Percentiles rank a stretch among this genome's conserved stretches.
Conservation (phyloP, 176 grass and related monocot genomes). For the Phoenix roebelenii region DNA sequence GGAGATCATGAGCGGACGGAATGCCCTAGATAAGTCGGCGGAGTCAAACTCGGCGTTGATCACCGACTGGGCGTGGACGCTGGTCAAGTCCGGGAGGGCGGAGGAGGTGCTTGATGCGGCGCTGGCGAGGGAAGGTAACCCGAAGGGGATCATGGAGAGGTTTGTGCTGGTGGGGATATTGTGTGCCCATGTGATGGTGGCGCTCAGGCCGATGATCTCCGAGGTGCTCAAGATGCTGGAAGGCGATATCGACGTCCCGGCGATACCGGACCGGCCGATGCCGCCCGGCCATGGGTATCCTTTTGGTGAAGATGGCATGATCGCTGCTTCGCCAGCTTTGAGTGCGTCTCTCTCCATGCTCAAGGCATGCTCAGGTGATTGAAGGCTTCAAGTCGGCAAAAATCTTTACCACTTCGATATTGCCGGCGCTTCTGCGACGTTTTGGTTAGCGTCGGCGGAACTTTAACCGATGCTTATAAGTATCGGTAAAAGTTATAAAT, state of each 20-base stretch:
- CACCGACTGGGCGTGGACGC: conserved; percentile 81
- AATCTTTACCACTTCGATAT: too few relatives aligned
- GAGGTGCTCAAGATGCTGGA: conserved; percentile 85
- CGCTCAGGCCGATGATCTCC: conserved; percentile 66
- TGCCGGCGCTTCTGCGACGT: too few relatives aligned
- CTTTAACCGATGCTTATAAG: too few relatives aligned
- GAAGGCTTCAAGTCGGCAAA: too few relatives aligned
- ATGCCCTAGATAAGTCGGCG: conserved; percentile 62
- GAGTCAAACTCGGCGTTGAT: conserved; percentile 57
- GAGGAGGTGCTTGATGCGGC: conserved; percentile 40
- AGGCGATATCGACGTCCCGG: conserved; percentile 65
- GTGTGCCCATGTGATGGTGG: conserved; percentile 81
- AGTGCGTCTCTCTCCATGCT: conserved; percentile 21
- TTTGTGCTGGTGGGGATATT: conserved; percentile 73
- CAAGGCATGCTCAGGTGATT: conserved; percentile 61
- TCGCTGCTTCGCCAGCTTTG: conserved; percentile 38
- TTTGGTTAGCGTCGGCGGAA: too few relatives aligned
- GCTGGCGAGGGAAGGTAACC: conserved; percentile 16
- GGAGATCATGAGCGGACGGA: conserved; percentile 64
- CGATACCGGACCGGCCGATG: conserved; percentile 50
- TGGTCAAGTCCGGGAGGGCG: conserved; percentile 38
- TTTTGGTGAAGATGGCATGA: conserved; percentile 30
- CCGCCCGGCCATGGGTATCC: conserved; percentile 29
- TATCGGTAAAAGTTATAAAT: too few relatives aligned
- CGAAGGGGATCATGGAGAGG: conserved; percentile 60